Evolutionary conservation across 106 monocot genomes (phyloP).

Genomic region (Cymbidium sinense): DNA sequence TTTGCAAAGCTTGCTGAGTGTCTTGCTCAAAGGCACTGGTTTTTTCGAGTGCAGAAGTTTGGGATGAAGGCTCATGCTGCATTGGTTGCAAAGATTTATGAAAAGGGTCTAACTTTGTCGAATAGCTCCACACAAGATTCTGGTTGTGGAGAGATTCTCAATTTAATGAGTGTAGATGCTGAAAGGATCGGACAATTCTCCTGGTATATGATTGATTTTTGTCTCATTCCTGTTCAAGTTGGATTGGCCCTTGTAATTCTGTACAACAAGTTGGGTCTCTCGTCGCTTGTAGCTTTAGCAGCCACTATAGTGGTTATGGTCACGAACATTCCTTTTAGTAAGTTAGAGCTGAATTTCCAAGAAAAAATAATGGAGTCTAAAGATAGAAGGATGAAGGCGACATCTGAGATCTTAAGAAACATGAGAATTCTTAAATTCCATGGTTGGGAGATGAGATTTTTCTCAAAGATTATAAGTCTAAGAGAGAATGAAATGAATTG

Average conservation of each 20-base stretch:
- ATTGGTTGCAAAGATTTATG: constrained; percentile 62
- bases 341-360: constrained; percentile 61
- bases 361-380: constrained; percentile 80
- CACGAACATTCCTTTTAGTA: constrained; percentile 56
- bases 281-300: constrained; percentile 59
- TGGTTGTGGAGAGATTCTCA: constrained; percentile 79
- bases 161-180: constrained; percentile 81
- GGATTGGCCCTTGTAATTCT: constrained; percentile 54
- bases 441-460: constrained; percentile 95
- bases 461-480: constrained; percentile 57
- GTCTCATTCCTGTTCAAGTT: constrained; percentile 75
- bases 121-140: constrained; percentile 51
- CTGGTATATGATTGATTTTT: constrained; percentile 87
- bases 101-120: constrained; percentile 69
- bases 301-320: constrained; percentile 63
- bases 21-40: constrained; percentile 70
- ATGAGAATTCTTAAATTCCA: constrained; percentile 96
- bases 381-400: constrained; percentile 86
- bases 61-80: constrained; percentile 39
- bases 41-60: constrained; percentile 59
- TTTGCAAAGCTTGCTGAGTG: constrained; percentile 72
- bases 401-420: constrained; percentile 72
- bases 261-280: constrained; percentile 54
- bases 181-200: constrained; percentile 50
- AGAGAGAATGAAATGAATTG: constrained; percentile 59